Base-by-base conservation (phyloP, 2,329 filamentous ascomycete genomes). In the Chaetomium sp. region DNA sequence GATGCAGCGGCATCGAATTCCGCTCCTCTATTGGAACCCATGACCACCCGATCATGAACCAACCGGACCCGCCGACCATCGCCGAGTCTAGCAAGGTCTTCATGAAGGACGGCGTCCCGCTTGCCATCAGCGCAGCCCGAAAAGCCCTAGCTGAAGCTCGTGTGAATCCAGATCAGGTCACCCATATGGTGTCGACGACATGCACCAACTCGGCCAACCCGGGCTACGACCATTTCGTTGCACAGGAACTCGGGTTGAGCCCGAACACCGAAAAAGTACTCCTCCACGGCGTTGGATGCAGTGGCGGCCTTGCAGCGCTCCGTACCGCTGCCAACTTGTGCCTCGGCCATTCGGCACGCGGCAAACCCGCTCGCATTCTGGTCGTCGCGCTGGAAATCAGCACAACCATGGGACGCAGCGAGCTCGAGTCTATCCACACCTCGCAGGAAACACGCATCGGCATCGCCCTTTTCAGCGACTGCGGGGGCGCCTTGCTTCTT, bases 151-250 rank as follows among this genome's bases (percentile, higher is more conserved):
- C 71, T 6, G 81, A 84, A 66, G 79, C 81, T 5, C 71, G 73
- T 12, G 67, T 84, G 43, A 73, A 76, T 43, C 66, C 76, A 0
- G 65, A 66, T 3, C 72, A 82, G 51, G 82, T 88, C 59, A 88
- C 84, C 3, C 85, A 88, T 63, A 74, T 86, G 42, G 82, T 88
- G 7, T 79, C 82, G 32, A 85, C 83, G 0, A 87, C 84, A 5
- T 87, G 85, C 66, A 88, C 84, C 7, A 81, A 87, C 66, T 85
- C 82, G 60, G 82, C 83, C 12, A 87, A 87, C 65, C 84, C 84
- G 0, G 84, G 84, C 1, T 87, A 82, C 65, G 85, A 87, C 61
- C 81, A 86, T 66, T 85, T 75, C 59, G 80, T 87, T 32, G 78
- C 78, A 52, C 82, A 80, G 64, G 71, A 74, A 4, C 70, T 88